Evolutionary conservation across 78 protist species (phyloP), one percentile per base, ranked within the genome.

Genomic region (Speleostelium caveatum): DNA sequence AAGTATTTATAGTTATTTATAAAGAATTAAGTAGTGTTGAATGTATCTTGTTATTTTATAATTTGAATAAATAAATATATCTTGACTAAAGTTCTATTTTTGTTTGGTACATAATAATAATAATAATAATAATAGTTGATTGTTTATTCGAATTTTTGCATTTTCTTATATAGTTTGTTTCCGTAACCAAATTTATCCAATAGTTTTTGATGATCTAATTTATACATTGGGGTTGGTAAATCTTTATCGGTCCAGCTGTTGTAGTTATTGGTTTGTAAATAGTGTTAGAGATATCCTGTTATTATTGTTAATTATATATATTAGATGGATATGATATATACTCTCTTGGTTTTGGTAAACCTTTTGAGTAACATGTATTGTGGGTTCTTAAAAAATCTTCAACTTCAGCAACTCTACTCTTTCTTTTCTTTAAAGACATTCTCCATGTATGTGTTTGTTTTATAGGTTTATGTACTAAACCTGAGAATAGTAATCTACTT

Each of bases 101-200:
- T 14, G n/a, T 45, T 45, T 45, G 6, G 10, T 45, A 45, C 6
- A 45, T 45, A 45, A 14, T 45, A 45, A 14, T 10, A 14, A 45
- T 45, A 45, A 14, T 14, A 14, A 6, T 6, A 45, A 10, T 45
- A 45, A 45, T 14, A 6, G 17, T 71, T 28, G 7, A 49, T 51
- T 71, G 24, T n/a, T 68, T 71, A 51, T 59, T 83, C 67, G 71
- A 69, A 69, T 41, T 67, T 69, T 83, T 83, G 90, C 12, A 83
- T 35, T 24, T 26, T 24, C n/a, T 83, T 83, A 49, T 83, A 83
- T 19, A 83, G 33, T 26, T 67, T 83, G 35, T 83, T 83, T 32
- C 90, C 90, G 59, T 68, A 83, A 38, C 90, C 90, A 83, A 36
- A 69, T 59, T 79, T 83, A 0, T 67, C 77, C n/a, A 83, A 83